A percentile compares a stretch with the other conserved stretches of the same genome.
Conservation (phyloP, 352 stramenopile species). For the Pythium brassicae region DNA sequence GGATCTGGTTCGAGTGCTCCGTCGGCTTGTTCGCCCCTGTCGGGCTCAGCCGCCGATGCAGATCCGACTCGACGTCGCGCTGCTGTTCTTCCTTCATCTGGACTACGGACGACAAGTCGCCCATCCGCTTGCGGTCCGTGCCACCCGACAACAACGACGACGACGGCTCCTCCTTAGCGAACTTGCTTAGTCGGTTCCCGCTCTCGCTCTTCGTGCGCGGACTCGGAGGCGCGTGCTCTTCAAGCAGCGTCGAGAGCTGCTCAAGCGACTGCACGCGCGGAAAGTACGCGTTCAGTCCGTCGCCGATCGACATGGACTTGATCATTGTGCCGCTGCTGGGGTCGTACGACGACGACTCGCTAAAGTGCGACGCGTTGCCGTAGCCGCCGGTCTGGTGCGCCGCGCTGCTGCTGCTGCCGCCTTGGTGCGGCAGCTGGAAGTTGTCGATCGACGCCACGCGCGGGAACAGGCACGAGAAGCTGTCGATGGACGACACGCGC, state of each 20-base stretch:
- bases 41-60: conserved; percentile 37
- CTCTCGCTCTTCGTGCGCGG: conserved; percentile 19
- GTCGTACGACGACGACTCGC: conserved; percentile 16
- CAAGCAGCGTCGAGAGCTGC: conserved; percentile 62
- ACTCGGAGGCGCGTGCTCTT: conserved; percentile 58
- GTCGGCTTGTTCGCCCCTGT: conserved; percentile 22
- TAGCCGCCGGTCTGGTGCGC: conserved; percentile 9
- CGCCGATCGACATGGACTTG: conserved; percentile 59
- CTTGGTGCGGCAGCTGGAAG: conserved; percentile 39
- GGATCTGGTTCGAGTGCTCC: conserved; percentile 54
- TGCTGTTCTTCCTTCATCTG: conserved; percentile 27
- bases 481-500: conserved; percentile 82
- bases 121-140: conserved; percentile 2
- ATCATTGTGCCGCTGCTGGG: conserved; percentile 27
- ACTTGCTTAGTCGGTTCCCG: background rate
- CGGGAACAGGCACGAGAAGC: conserved; percentile 79
- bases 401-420: conserved; percentile 4
- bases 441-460: conserved; percentile 81
- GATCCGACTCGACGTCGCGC: conserved; percentile 8
- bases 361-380: conserved; percentile 4
- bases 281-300: conserved; percentile 68
- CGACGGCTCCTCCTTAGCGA: conserved; percentile 3
- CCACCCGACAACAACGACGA: background rate
- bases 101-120: background rate
- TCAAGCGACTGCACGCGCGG: conserved; percentile 76